Conservation (phyloP, 768 basidiomycete genomes). For the Xerocomellus dryophilus region DNA sequence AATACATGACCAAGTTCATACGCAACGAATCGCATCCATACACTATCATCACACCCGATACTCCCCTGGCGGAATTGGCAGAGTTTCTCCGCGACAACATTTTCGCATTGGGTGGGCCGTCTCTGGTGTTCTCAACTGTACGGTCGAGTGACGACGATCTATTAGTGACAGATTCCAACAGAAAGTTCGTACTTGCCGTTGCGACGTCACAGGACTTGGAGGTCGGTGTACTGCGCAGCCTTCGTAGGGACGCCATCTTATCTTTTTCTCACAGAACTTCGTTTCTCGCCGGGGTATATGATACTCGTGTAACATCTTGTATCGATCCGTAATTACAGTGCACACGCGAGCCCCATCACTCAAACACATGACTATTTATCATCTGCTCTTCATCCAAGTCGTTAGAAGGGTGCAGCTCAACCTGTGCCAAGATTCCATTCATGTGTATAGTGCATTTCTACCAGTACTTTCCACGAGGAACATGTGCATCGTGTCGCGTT, state of each 20-base stretch:
- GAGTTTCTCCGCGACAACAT: constrained; percentile 68
- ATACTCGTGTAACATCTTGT: constrained; percentile 3
- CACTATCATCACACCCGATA: constrained; percentile 75
- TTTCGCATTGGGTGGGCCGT: constrained; percentile 66
- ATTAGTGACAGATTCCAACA: constrained; percentile 75
- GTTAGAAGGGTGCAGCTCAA: not conserved
- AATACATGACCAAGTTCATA: constrained; percentile 74
- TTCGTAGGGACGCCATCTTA: not conserved
- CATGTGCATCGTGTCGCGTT: not conserved
- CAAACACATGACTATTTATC: not conserved
- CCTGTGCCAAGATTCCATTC: not conserved
- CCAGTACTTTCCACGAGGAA: not conserved
- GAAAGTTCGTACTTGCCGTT: constrained; percentile 81
- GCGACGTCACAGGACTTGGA: constrained; percentile 77
- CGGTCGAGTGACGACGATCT: constrained; percentile 1
- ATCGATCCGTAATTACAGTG: not conserved
- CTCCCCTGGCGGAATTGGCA: constrained; percentile 79
- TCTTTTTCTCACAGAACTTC: constrained; percentile 21
- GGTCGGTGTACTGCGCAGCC: constrained; percentile 5
- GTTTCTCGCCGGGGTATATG: constrained; percentile 28
- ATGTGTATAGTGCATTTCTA: not conserved
- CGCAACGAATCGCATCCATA: constrained; percentile 64
- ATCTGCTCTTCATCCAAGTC: not conserved
- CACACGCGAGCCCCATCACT: not conserved
- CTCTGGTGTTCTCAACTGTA: not conserved